A percentile compares a stretch with the other conserved stretches of the same genome.
These are phyloP conservation scores for Allomyces arbusculus DNA, from an alignment of 192 early-diverging fungal genomes.

Conservation along the genomic window DNA sequence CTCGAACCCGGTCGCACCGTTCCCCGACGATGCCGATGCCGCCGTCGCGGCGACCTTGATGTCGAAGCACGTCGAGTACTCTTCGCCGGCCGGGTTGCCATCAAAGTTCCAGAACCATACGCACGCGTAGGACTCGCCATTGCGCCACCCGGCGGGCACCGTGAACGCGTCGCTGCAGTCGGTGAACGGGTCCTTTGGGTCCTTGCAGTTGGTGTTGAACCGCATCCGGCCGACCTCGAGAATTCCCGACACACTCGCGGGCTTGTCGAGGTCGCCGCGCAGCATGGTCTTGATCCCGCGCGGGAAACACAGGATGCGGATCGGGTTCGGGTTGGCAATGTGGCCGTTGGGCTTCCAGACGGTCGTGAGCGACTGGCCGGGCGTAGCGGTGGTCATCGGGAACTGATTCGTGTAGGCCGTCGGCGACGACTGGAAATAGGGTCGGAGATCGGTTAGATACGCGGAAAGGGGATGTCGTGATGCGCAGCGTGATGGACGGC, in stretches of 20 bases:
- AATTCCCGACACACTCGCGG: neutral
- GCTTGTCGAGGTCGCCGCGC: too few relatives aligned
- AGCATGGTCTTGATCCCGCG: neutral
- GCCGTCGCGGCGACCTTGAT: constrained; percentile 3
- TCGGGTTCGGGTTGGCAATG: constrained; percentile 15
- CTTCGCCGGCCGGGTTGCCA: constrained; percentile 31
- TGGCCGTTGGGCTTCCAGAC: constrained; percentile 38
- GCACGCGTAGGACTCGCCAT: constrained; percentile 22
- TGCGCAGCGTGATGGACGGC: neutral
- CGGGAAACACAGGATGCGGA: constrained; percentile 17
- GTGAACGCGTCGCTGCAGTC: constrained; percentile 26
- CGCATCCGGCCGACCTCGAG: constrained; percentile 16
- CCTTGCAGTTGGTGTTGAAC: constrained; percentile 23
- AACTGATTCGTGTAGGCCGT: constrained; percentile 14
- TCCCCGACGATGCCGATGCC: too few relatives aligned
- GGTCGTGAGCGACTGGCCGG: constrained; percentile 27
- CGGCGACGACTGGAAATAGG: neutral
- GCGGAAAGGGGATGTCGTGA: neutral
- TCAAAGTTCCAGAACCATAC: constrained; percentile 44
- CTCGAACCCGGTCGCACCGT: too few relatives aligned
- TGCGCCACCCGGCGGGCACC: constrained; percentile 21
- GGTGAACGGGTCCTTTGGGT: constrained; percentile 16
- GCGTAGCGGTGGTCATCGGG: constrained; percentile 21
- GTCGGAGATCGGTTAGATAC: neutral
- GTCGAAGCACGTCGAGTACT: constrained; percentile 44